Evolutionary conservation across 768 basidiomycete species (phyloP), one percentile per base, ranked within the genome.

Genomic region (Leccinum boreale): DNA sequence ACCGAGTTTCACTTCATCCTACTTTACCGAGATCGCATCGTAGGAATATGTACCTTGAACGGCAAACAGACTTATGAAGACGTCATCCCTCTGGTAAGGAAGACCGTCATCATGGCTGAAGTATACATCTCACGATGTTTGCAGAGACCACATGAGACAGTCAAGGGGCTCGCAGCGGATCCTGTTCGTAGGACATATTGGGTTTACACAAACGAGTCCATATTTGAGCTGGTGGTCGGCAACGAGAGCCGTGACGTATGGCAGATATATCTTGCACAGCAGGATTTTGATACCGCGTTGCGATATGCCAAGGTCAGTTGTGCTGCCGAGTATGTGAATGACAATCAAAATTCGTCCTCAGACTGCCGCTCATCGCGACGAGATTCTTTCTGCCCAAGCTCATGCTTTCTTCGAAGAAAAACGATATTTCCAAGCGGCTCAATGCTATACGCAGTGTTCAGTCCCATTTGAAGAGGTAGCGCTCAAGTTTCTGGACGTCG

Each of bases 191-290:
- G 85, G 72, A 98, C 96, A 14, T 95, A 89, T 65, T 99, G 97
- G 97, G 83, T 94, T 2, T 95, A 88, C 68, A 95, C 95, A 0
- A 87, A 92, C 62, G 85, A 86, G 59, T 89, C 92, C 0, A 80
- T 99, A 19, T 94, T 91, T 65, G 97, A 99, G 66, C 74, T 99
- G 24, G 84, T 88, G 6, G 80, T 92, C 11, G 79, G 80, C 8
- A 93, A 95, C 64, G 97, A 99, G 75, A 90, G 91, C 67, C 83
- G 95, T 11, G 92, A 98, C 68, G 87, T 99, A 8, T 99, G 97
- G 97, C 85, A 86, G 67, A 86, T 94, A 54, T 93, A 91, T 71
- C 79, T 98, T 9, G 83, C 87, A 53, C 85, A 89, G 65, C 84
- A 81, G 3, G 82, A 87, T 53, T 94, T 85, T 62, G 89, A 92